Evolutionary conservation across 1,284 basidiomycete genomes (phyloP).

Genomic region (Rhodofomes roseus): DNA sequence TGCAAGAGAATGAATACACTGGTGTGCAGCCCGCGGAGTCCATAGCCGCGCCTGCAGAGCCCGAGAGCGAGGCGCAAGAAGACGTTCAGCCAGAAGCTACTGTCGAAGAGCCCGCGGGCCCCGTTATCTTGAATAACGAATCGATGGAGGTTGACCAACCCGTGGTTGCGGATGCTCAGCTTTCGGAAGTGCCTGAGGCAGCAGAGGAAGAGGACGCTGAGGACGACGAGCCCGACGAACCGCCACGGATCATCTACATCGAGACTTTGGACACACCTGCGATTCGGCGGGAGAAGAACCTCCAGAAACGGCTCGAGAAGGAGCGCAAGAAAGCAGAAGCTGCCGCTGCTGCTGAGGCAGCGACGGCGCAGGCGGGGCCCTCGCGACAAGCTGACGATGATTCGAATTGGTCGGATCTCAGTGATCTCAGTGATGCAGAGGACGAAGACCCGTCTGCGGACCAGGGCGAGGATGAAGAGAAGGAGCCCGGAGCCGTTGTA

Average conservation of each 20-base stretch:
- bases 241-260: conserved; percentile 41
- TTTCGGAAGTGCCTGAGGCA: not conserved
- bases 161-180: not conserved
- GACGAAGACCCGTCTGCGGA: not conserved
- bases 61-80: not conserved
- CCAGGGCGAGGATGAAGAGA: not conserved
- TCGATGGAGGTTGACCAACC: conserved; percentile 1
- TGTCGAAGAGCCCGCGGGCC: not conserved
- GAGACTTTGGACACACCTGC: conserved; percentile 69
- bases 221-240: conserved; percentile 9
- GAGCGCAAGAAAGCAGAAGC: conserved; percentile 9
- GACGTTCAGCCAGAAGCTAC: not conserved
- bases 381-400: conserved; percentile 2
- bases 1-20: not conserved
- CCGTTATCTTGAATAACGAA: not conserved
- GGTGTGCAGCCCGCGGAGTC: not conserved
- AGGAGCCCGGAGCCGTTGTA: conserved; percentile 18
- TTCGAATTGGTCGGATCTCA: conserved; percentile 30
- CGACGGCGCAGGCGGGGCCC: not conserved
- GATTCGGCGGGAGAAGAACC: conserved; percentile 53
- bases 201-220: conserved; percentile 5
- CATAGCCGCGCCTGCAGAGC: not conserved
- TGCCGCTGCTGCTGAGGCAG: conserved; percentile 2
- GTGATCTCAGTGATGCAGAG: conserved; percentile 22
- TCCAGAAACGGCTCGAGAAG: conserved; percentile 40